Base-by-base conservation (phyloP, 108 stramenopile species). In the Fistulifera solaris region DNA sequence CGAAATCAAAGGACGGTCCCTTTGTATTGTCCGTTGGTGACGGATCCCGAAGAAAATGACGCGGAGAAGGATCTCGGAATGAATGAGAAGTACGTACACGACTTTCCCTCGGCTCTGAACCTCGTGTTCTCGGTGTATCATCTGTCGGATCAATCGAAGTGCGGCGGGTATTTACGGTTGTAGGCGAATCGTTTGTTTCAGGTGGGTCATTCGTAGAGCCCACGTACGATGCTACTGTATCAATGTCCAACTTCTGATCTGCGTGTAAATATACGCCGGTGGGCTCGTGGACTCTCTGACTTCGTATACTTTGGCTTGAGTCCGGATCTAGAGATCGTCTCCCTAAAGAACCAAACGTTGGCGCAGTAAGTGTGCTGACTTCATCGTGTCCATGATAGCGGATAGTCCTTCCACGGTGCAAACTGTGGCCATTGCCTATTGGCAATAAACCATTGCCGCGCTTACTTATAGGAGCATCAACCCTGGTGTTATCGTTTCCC, bases 381-480 rank as follows among this genome's bases (percentile, higher is more conserved):
- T 59, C 58, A 48, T 59, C 58, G 23, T 59, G 58, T 25, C 35
- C 16, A 43, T 35, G 31, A 35, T 35, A 35, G 31, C 8, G 31
- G 11, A 45, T 5, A 45, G 44, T 8, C 11, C 17, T 45, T 21
- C 44, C 44, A 8, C 5, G 19, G 44, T 45, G 17, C 44, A 45
- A 11, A 21, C 7, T 45, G 8, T 35, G 8, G 8, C 31, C 6
- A 8, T 35, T 35, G 6, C 31, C 31, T 8, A 8, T 8, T 35
- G 31, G 31, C 8, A 8, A 35, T 3, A n/a, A 8, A 35, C 31
- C 31, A 35, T 3, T 35, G 31, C 31, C 31, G 3, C 31, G 31
- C 8, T 35, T 35, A 35, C 3, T 35, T 3, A 35, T n/a, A n/a
- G n/a, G n/a, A n/a, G n/a, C 31, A 35, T 35, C 31, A 6, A 6